Percentiles rank a stretch among this genome's conserved stretches.
phyloP scores from a whole-genome alignment of 306 rosid species.

The Quercus wislizeni region DNA sequence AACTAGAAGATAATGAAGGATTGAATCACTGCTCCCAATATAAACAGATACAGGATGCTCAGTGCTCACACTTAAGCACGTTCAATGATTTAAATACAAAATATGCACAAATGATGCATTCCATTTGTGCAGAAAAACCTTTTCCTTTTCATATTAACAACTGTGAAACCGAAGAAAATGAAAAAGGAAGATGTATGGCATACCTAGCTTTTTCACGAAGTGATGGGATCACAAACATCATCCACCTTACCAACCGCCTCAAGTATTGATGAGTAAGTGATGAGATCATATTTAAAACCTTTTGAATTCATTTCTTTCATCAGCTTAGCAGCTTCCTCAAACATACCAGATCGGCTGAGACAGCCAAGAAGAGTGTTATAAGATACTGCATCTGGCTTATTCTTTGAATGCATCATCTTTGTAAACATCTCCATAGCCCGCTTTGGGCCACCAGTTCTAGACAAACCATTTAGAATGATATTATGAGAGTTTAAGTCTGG shows the following conservation, averaged over 20 bases:
- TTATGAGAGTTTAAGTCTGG: conserved; percentile 83
- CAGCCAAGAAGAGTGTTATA: conserved; percentile 82
- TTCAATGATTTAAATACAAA: neutral
- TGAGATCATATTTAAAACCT: conserved; percentile 71
- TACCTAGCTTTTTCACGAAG: conserved; percentile 13
- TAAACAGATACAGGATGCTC: neutral
- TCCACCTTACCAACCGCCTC: conserved; percentile 97
- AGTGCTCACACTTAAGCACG: neutral
- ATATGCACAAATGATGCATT: neutral
- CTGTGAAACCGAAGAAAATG: neutral
- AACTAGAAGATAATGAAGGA: neutral
- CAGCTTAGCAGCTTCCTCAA: conserved; percentile 85
- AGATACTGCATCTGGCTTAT: conserved; percentile 75
- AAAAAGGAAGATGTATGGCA: neutral
- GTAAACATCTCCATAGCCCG: conserved; percentile 72
- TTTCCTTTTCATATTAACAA: neutral
- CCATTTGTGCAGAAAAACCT: neutral
- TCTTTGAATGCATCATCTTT: conserved; percentile 59
- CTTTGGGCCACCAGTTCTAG: conserved; percentile 73
- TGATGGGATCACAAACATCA: conserved; percentile 31
- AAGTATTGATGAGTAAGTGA: conserved; percentile 87
- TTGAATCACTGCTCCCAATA: neutral
- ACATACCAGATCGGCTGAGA: conserved; percentile 89
- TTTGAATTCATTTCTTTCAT: conserved; percentile 83
- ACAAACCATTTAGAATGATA: conserved; percentile 74